Conservation (phyloP, 345 rosid genomes). For the Populus alba region DNA sequence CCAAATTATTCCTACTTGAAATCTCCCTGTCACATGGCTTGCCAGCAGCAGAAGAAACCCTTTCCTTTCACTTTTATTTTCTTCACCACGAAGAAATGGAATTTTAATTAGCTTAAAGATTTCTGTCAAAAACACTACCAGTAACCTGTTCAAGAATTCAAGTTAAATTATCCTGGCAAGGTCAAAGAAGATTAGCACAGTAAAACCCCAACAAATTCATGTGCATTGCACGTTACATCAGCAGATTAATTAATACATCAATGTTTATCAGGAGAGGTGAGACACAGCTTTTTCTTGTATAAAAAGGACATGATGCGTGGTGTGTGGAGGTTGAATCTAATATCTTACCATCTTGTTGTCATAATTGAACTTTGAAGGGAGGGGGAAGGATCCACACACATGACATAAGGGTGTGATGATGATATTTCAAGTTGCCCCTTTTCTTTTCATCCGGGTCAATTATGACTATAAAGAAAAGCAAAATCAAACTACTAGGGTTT, state of each 20-base stretch:
- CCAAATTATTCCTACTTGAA: too few species aligned
- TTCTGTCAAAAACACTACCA: not conserved
- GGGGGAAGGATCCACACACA: constrained; percentile 10
- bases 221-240: not conserved
- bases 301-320: constrained; percentile 18
- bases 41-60: too few species aligned
- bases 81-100: not conserved
- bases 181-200: not conserved
- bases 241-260: not conserved
- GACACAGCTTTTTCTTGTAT: not conserved
- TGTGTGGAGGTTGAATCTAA: constrained; percentile 15
- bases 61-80: too few species aligned
- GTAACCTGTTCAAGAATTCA: not conserved
- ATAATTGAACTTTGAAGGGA: constrained; percentile 5
- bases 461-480: constrained; percentile 7
- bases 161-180: not conserved
- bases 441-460: constrained; percentile 9
- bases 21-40: too few species aligned
- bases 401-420: constrained; percentile 15
- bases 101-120: too few species aligned
- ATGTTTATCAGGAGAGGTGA: not conserved
- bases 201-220: not conserved
- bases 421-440: not conserved
- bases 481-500: not conserved
- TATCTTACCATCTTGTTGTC: not conserved